Percentiles rank a stretch among this genome's conserved stretches.
These are phyloP conservation scores for Pseudomicrostroma phylloplanum DNA, from an alignment of 1,284 basidiomycete species.

Conservation along the genomic window DNA sequence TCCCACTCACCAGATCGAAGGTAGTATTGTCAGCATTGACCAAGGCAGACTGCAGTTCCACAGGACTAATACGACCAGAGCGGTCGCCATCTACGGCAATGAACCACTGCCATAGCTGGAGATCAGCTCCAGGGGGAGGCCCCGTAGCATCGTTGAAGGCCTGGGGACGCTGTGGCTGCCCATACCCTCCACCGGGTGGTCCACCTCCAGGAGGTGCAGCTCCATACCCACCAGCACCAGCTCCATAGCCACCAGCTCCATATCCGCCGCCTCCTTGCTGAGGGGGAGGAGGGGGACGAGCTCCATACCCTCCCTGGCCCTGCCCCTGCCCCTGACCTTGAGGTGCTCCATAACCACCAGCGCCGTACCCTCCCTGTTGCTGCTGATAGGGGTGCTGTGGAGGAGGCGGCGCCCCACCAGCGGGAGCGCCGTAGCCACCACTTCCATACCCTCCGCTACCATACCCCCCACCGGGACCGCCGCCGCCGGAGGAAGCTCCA, in stretches of 20 bases:
- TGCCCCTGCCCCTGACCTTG: constrained; percentile 23
- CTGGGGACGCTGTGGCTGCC: constrained; percentile 19
- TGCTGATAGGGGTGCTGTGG: constrained; percentile 5
- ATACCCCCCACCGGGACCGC: too few relatives aligned
- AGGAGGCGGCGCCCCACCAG: background rate
- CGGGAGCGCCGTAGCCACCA: constrained; percentile 11
- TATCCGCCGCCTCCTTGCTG: constrained; percentile 11
- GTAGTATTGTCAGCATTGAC: constrained; percentile 44
- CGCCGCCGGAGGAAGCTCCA: too few relatives aligned
- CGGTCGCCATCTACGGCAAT: constrained; percentile 36
- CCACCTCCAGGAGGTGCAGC: constrained; percentile 6
- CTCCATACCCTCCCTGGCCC: constrained; percentile 11
- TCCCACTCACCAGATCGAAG: constrained; percentile 19
- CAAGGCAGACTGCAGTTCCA: constrained; percentile 36
- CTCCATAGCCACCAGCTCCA: constrained; percentile 15
- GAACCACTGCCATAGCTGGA: constrained; percentile 44
- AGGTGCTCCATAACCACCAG: constrained; percentile 19
- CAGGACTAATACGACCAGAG: constrained; percentile 31
- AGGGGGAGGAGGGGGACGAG: constrained; percentile 7
- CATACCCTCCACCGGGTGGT: constrained; percentile 12
- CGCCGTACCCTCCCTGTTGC: background rate
- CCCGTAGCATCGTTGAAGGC: constrained; percentile 27
- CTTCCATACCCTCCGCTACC: constrained; percentile 19
- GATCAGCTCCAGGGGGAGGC: constrained; percentile 37
- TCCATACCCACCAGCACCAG: constrained; percentile 14